Conservation (phyloP, 225 moss, liverwort and hornwort species). For the Marchantia polymorpha region DNA sequence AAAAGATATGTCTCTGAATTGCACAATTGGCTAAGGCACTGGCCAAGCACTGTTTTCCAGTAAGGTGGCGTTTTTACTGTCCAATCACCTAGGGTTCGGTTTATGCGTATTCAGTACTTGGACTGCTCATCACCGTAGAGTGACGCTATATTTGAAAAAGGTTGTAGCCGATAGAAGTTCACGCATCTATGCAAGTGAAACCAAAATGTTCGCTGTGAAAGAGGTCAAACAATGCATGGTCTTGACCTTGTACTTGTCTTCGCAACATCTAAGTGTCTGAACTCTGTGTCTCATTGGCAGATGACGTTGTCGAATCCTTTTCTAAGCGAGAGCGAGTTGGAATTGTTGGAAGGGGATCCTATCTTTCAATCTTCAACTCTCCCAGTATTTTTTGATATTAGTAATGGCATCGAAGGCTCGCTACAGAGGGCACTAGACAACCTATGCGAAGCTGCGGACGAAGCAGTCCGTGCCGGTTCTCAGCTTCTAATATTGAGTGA, state of each 20-base stretch:
- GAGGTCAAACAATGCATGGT: not conserved
- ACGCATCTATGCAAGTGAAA: too few relatives aligned
- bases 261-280: not conserved
- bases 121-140: too few relatives aligned
- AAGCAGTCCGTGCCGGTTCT: slow-evolving; percentile 50
- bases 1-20: not conserved
- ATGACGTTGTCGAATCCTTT: slow-evolving; percentile 66
- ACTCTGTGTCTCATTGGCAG: slow-evolving; percentile 30
- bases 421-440: slow-evolving; percentile 53
- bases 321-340: slow-evolving; percentile 80
- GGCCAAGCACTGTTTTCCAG: too few relatives aligned
- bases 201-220: not conserved
- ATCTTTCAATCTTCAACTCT: slow-evolving; percentile 68
- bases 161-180: too few relatives aligned
- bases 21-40: not conserved
- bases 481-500: slow-evolving; percentile 78
- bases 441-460: slow-evolving; percentile 54
- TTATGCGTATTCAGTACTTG: too few relatives aligned
- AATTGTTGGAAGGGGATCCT: slow-evolving; percentile 55
- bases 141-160: too few relatives aligned
- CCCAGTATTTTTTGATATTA: slow-evolving; percentile 74
- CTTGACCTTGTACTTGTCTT: not conserved
- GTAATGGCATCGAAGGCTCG: slow-evolving; percentile 72
- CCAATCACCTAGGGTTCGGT: too few relatives aligned
- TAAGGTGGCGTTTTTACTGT: not conserved